Conservation (phyloP, 2,329 filamentous ascomycete genomes). For the Colletotrichum eremochloae region DNA sequence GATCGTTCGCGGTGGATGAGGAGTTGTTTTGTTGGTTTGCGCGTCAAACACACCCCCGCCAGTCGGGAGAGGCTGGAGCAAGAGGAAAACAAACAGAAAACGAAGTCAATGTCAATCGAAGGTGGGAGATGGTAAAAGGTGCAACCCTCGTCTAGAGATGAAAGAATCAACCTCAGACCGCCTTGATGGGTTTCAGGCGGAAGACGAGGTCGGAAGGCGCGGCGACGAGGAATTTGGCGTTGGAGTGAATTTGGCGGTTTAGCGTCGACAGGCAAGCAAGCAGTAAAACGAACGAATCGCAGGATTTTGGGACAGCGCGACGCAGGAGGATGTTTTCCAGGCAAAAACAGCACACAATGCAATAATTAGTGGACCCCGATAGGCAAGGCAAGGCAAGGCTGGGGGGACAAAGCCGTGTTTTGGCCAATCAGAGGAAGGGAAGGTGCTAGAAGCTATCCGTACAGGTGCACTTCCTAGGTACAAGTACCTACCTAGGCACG, state of each 20-base stretch:
- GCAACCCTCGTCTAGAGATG: not conserved
- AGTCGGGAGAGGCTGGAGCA: constrained; percentile 12
- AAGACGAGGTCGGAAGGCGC: not conserved
- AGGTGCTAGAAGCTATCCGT: not conserved
- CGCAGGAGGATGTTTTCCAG: constrained; percentile 31
- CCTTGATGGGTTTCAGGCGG: constrained; percentile 7
- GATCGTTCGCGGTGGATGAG: not conserved
- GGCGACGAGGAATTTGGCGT: constrained; percentile 6
- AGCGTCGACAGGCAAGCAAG: constrained; percentile 9
- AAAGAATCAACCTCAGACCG: not conserved
- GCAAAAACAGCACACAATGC: not conserved
- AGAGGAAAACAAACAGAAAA: not conserved
- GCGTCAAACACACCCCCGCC: constrained; percentile 20
- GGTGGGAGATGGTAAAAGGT: not conserved
- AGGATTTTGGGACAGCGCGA: constrained; percentile 39
- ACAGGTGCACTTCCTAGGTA: too few species aligned
- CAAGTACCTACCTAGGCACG: too few species aligned
- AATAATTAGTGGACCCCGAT: not conserved
- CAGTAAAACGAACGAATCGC: constrained; percentile 8
- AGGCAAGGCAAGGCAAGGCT: constrained; percentile 25
- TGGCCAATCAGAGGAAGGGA: constrained; percentile 16
- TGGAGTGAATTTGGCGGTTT: constrained; percentile 8
- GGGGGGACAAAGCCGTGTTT: constrained; percentile 11
- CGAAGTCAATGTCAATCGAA: not conserved
- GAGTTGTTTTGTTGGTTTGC: constrained; percentile 23